phyloP scores from a whole-genome alignment of 352 stramenopile genomes.

The Phytophthora cactorum region DNA sequence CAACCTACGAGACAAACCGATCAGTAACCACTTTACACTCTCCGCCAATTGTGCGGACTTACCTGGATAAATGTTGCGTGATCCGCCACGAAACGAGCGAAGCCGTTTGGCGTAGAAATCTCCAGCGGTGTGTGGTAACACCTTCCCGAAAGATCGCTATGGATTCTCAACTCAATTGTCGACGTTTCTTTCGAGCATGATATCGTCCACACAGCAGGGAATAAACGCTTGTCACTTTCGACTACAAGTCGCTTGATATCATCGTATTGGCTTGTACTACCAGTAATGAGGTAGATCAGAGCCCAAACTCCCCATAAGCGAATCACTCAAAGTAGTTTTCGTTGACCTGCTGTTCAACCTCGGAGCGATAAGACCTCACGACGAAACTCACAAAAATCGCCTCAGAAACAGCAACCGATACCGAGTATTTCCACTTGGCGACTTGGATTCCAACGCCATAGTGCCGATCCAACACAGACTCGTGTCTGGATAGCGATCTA shows the following conservation, averaged over 20 bases:
- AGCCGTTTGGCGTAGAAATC: no score
- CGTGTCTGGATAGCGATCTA: slow-evolving; percentile 4
- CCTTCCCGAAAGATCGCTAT: no score
- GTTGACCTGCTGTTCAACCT: neutral
- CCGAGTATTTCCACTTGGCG: slow-evolving; percentile 25
- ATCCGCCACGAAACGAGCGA: no score
- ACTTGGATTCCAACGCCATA: neutral
- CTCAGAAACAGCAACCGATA: slow-evolving; percentile 18
- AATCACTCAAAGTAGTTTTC: slow-evolving; percentile 6
- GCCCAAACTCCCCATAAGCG: slow-evolving; percentile 11
- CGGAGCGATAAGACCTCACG: slow-evolving; percentile 12
- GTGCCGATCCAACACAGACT: neutral
- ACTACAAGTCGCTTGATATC: slow-evolving; percentile 13
- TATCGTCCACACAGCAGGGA: slow-evolving; percentile 10
- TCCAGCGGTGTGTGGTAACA: no score
- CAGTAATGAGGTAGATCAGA: slow-evolving; percentile 3
- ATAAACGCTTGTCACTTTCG: neutral
- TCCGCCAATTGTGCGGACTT: no score
- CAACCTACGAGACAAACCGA: no score
- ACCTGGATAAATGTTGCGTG: no score
- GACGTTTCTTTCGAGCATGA: neutral
- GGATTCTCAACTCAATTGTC: no score
- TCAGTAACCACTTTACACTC: no score
- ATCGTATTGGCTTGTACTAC: neutral
- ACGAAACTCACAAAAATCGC: slow-evolving; percentile 22